Base-by-base conservation (phyloP, 2,329 filamentous ascomycete genomes). In the Plectosphaerella plurivora region DNA sequence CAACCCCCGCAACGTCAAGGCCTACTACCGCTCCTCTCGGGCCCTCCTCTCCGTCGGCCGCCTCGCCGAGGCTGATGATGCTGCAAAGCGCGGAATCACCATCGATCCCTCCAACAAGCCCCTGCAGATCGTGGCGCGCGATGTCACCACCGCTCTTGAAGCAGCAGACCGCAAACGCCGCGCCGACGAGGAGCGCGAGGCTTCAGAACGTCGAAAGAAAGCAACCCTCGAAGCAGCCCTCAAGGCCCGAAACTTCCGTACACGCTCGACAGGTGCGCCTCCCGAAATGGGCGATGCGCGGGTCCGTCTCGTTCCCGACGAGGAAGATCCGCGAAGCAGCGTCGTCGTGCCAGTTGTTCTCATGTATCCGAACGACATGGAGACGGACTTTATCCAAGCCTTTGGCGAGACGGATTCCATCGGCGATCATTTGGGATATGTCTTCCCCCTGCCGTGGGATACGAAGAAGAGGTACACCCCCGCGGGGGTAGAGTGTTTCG, bases 391-490 rank as follows among this genome's bases (percentile, higher is more conserved):
- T 62, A 81, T 99, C 70, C 96, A 96, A 73, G 82, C 83, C 0
- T 94, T 96, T 61, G 78, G 79, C 50, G 94, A 97, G 75, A 83
- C 79, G 54, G 85, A 94, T 60, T 80, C 79, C 15, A 75, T 97
- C 25, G 78, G 77, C 8, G 85, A 93, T 59, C 92, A 97, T 68
- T 75, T 99, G 48, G 76, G 78, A 4, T 96, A 97, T 63, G 86
- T 97, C 10, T 82, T 99, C 53, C 93, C 92, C 3, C 70, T 91
- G 62, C 91, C 91, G 12, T 99, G 94, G 94, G 94, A 97, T 62
- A 63, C 68, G 15, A 73, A 78, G 55, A 70, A 78, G 2, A 84
- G 84, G 62, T 97, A 96, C 68, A 80, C 73, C 1, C 60, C 77
- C 1, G 75, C 76, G 0, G 75, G 71, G 1, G 89, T 96, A 5